A percentile compares a stretch with the other conserved stretches of the same genome.
These are phyloP conservation scores for Kwoniella bestiolae DNA, from an alignment of 768 basidiomycete species.

Conservation along the genomic window DNA sequence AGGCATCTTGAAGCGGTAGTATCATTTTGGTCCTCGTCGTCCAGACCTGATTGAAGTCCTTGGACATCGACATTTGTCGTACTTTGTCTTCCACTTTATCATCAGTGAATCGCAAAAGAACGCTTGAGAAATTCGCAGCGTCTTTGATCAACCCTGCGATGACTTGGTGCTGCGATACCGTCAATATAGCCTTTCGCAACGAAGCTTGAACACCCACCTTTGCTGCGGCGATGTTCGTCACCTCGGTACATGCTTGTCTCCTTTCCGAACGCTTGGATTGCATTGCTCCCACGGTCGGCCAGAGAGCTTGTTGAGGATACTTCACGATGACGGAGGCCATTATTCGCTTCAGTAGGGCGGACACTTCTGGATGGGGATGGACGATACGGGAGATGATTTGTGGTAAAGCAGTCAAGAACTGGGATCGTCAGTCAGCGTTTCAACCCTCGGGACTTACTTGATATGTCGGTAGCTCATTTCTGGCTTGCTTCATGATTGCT, in stretches of 20 bases:
- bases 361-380: constrained; percentile 69
- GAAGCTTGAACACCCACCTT: not conserved
- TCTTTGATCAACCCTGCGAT: constrained; percentile 53
- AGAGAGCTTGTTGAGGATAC: constrained; percentile 88
- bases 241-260: constrained; percentile 63
- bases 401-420: constrained; percentile 97
- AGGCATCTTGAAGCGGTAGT: constrained; percentile 88
- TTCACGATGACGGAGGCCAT: constrained; percentile 74
- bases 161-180: not conserved
- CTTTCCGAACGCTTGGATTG: constrained; percentile 77
- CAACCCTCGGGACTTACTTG: constrained; percentile 63
- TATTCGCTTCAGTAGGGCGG: constrained; percentile 66
- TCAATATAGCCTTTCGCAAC: not conserved
- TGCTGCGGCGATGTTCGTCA: constrained; percentile 19
- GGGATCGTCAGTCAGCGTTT: constrained; percentile 9
- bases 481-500: constrained; percentile 63
- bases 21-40: constrained; percentile 67
- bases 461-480: constrained; percentile 71
- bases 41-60: constrained; percentile 63
- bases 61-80: constrained; percentile 33
- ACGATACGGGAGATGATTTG: constrained; percentile 95
- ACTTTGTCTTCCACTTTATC: constrained; percentile 47
- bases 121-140: constrained; percentile 38
- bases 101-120: constrained; percentile 42
- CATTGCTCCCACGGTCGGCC: constrained; percentile 86